Percentiles rank a stretch among this genome's conserved stretches.
Conservation (phyloP, 2,329 filamentous ascomycete species). For the Colletotrichum simmondsii region DNA sequence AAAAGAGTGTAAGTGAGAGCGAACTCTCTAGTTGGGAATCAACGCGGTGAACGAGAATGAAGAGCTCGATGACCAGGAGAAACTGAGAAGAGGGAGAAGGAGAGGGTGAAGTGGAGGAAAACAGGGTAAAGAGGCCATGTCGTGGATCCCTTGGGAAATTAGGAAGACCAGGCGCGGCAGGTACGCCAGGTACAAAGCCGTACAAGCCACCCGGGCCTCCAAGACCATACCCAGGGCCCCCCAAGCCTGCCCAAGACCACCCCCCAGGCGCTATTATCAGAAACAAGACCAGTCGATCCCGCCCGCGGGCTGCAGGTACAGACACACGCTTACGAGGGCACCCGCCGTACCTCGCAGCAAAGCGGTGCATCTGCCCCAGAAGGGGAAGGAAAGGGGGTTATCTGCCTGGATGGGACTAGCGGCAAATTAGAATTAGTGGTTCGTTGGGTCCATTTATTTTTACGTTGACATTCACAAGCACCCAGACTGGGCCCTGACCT, state of each 20-base stretch:
- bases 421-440: conserved; percentile 16
- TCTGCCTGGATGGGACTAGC: conserved; percentile 10
- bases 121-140: conserved; percentile 34
- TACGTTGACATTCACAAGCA: conserved; percentile 8
- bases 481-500: background rate
- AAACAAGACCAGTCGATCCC: conserved; percentile 22
- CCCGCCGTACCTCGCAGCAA: background rate
- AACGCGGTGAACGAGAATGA: conserved; percentile 30
- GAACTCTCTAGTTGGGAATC: conserved; percentile 36
- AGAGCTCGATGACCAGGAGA: conserved; percentile 29
- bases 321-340: background rate
- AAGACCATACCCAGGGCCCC: background rate
- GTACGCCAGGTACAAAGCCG: conserved; percentile 14
- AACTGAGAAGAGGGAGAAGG: conserved; percentile 32
- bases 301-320: conserved; percentile 27
- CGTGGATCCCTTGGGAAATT: conserved; percentile 33
- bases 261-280: conserved; percentile 25
- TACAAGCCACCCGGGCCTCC: conserved; percentile 23
- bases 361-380: conserved; percentile 10
- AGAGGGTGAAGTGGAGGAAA: conserved; percentile 33
- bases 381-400: conserved; percentile 26
- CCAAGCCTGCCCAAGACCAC: background rate
- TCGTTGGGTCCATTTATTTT: conserved; percentile 23
- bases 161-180: conserved; percentile 12
- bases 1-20: conserved; percentile 36